Evolutionary conservation across 192 early-diverging fungal genomes (phyloP), one percentile per base, ranked within the genome.

Genomic region (Coemansia sp.): DNA sequence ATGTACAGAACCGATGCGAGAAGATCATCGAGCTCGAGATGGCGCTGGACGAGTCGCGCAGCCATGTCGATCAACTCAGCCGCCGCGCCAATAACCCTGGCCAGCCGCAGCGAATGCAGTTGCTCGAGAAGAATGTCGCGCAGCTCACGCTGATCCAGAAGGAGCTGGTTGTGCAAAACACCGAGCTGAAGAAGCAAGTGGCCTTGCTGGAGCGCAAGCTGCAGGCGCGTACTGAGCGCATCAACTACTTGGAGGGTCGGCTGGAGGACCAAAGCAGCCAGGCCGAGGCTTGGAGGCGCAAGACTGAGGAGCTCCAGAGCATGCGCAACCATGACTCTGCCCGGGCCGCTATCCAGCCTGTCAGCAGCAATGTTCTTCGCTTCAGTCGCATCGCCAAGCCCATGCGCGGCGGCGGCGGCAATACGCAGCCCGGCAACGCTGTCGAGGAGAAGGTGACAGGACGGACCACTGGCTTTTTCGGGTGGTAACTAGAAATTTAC

Each of bases 1-100:
- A 98, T 74, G 89, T 99, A 43, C 94, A 98, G 82, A 93, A 95
- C 84, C 91, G 96, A 42, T 97, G 96, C 83, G 96, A 99, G 76
- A 93, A 94, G 88, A 93, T 96, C 54, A 95, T 99, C 25, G 96
- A 99, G 86, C 87, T 98, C 27, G 98, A 98, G 79, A 93, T 99
- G 73, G 91, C 93, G 6, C 85, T 99, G 59, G 98, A 99, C 69
- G 98, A 99, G 65, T 89, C 91, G 8, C 91, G 95, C n/a, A 93
- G 94, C 69, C 92, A 98, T 84, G 93, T 95, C 74, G 90, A 94
- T 59, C 90, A 86, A 64, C 93, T 98, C 22, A 85, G 92, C 54
- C 89, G 90, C 57, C 92, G 90, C 58, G 91, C 86, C 70, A 92
- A 90, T 82, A 93, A 89, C 70, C 87, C 91, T 51, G 89, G 89